These are phyloP conservation scores for Sequoia sempervirens DNA, from an alignment of 75 land plant genomes.

Conservation along the genomic window DNA sequence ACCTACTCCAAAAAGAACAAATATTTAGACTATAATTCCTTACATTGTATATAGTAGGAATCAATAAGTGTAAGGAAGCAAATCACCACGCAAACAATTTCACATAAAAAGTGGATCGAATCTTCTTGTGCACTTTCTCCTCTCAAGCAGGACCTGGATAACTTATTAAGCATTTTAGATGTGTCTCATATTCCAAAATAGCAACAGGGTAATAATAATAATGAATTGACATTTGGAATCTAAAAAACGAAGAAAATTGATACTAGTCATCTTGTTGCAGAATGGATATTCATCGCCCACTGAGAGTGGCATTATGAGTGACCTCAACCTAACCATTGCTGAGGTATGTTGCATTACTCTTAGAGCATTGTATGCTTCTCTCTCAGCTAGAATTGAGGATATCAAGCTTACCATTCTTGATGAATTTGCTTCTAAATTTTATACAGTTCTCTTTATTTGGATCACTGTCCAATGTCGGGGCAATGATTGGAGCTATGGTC, in stretches of 20 bases:
- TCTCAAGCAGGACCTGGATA: not conserved
- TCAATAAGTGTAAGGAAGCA: too few relatives aligned
- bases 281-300: constrained; percentile 41
- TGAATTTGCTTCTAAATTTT: not conserved
- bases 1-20: not conserved
- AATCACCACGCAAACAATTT: too few relatives aligned
- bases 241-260: not conserved
- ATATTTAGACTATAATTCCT: not conserved
- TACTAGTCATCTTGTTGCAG: constrained; percentile 16
- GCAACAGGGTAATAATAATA: not conserved
- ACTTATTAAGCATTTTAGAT: not conserved
- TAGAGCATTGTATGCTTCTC: not conserved
- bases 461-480: constrained; percentile 35
- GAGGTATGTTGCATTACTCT: constrained; percentile 18
- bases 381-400: not conserved
- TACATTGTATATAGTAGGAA: not conserved
- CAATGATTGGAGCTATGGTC: constrained; percentile 37
- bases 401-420: not conserved
- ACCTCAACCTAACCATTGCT: constrained; percentile 29
- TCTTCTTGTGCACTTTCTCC: not conserved
- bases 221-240: not conserved
- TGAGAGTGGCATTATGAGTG: constrained; percentile 18
- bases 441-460: constrained; percentile 41
- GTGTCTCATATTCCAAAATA: not conserved
- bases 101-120: not conserved